Evolutionary conservation across 768 basidiomycete genomes (phyloP), one percentile per base, ranked within the genome.

Genomic region (Suillus discolor): DNA sequence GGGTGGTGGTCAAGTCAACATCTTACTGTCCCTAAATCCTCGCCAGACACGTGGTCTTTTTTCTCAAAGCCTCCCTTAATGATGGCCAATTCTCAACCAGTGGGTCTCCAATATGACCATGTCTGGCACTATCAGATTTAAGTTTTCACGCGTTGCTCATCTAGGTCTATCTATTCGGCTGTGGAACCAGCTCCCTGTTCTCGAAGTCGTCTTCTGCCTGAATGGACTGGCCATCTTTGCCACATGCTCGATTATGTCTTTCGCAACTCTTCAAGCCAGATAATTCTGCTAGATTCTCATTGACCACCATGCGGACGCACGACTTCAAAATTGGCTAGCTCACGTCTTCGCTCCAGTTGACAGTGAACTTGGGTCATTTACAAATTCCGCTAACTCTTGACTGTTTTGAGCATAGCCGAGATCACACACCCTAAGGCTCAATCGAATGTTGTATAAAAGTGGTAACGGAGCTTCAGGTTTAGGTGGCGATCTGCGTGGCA

Each of bases 401-500:
- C 20, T 45, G 51, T 53, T 25, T 13, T 3, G 12, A 57, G 12
- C 16, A 23, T 23, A 12, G n/a, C 8, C 16, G 34, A 55, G 13
- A 38, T 57, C 12, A 15, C 15, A 23, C 12, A 13, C n/a, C 4
- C 6, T 2, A 16, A 6, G 7, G 36, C 57, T 38, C 57, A 23
- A 38, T 1, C 16, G 4, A 31, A 53, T 1, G 28, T 31, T 54
- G 7, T 39, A 4, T 16, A 39, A 8, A 28, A 66, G 49, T 53
- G 15, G 41, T n/a, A 31, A n/a, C 16, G 11, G 2, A 13, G 4
- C 23, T 39, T 12, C 62, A 12, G 16, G 54, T 57, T 42, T 64
- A 74, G 20, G 6, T 61, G 57, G n/a, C 2, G 38, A 66, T 66
- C 64, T 73, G 42, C 11, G 57, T 47, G 25, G 62, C 34, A 54